phyloP scores from a whole-genome alignment of 1,284 basidiomycete species.

The Tremellales sp. region DNA sequence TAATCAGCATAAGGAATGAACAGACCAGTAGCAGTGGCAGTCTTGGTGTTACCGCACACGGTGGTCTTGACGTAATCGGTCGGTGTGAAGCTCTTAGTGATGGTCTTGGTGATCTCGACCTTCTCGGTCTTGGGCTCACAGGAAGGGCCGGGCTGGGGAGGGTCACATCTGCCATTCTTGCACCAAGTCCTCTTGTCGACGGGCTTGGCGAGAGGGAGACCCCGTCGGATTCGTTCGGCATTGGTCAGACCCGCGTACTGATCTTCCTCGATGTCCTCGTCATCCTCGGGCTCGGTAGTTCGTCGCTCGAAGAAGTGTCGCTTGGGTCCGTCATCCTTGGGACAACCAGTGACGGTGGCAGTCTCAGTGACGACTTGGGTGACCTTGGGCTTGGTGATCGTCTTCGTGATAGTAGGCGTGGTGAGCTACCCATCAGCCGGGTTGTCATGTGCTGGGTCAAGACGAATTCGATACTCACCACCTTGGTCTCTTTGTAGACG shows the following conservation, averaged over 20 bases:
- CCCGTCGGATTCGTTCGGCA: conserved; percentile 5
- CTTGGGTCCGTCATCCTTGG: background rate
- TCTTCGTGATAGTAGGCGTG: background rate
- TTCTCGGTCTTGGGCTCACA: background rate
- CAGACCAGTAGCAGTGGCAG: conserved; percentile 4
- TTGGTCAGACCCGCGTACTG: conserved; percentile 7
- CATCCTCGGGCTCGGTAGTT: background rate
- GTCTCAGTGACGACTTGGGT: conserved; percentile 1
- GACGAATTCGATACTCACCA: background rate
- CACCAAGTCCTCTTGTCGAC: conserved; percentile 1
- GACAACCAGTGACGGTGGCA: conserved; percentile 2
- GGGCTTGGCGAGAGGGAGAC: conserved; percentile 6
- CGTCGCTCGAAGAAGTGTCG: conserved; percentile 1
- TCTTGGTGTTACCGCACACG: conserved; percentile 6
- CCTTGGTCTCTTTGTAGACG: background rate
- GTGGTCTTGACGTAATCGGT: conserved; percentile 6
- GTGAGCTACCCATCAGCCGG: background rate
- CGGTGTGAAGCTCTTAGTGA: conserved; percentile 5
- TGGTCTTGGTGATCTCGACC: background rate
- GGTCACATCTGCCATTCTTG: background rate
- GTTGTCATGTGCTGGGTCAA: background rate
- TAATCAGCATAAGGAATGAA: background rate
- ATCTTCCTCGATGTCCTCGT: conserved; percentile 3
- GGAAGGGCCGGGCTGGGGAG: conserved; percentile 5
- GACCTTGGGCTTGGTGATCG: background rate